A percentile compares a stretch with the other conserved stretches of the same genome.
Conservation (phyloP, 495 filamentous ascomycete genomes). For the Haplographium delicatum region DNA sequence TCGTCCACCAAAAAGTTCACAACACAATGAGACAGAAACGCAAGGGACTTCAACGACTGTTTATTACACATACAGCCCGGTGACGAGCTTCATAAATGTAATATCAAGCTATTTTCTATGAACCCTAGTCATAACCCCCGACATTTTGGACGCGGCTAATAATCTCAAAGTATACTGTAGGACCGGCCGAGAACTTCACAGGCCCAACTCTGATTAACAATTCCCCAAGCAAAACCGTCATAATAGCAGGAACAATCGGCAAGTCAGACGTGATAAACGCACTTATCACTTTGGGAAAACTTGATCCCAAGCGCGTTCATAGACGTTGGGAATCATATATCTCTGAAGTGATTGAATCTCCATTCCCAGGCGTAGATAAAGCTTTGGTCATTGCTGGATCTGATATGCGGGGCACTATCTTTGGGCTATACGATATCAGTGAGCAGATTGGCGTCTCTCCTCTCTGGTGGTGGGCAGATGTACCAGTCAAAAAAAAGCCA, state of each 20-base stretch:
- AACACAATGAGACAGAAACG: slow-evolving; percentile 6
- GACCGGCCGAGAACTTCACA: slow-evolving; percentile 35
- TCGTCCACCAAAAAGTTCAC: not conserved
- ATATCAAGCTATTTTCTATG: slow-evolving; percentile 14
- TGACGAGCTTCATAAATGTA: slow-evolving; percentile 42
- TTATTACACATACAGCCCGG: slow-evolving; percentile 39
- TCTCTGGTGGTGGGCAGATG: slow-evolving; percentile 75
- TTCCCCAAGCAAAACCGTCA: slow-evolving; percentile 43
- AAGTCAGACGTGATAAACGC: slow-evolving; percentile 54
- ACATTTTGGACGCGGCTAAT: not conserved
- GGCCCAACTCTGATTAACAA: slow-evolving; percentile 38
- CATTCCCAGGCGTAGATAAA: slow-evolving; percentile 48
- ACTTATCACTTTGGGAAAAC: slow-evolving; percentile 46
- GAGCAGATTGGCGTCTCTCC: slow-evolving; percentile 74
- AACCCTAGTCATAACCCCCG: not conserved
- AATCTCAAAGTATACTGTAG: slow-evolving; percentile 36
- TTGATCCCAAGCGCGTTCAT: slow-evolving; percentile 48
- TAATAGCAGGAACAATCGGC: slow-evolving; percentile 66
- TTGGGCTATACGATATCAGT: slow-evolving; percentile 66
- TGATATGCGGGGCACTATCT: slow-evolving; percentile 66
- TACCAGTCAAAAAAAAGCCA: slow-evolving; percentile 46
- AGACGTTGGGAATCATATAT: slow-evolving; percentile 69
- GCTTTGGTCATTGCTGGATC: slow-evolving; percentile 66
- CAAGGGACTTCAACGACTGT: slow-evolving; percentile 18
- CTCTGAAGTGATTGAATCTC: slow-evolving; percentile 52